Evolutionary conservation across 2,329 filamentous ascomycete species (phyloP), one percentile per base, ranked within the genome.

Genomic region (Nannizziopsis barbatae): DNA sequence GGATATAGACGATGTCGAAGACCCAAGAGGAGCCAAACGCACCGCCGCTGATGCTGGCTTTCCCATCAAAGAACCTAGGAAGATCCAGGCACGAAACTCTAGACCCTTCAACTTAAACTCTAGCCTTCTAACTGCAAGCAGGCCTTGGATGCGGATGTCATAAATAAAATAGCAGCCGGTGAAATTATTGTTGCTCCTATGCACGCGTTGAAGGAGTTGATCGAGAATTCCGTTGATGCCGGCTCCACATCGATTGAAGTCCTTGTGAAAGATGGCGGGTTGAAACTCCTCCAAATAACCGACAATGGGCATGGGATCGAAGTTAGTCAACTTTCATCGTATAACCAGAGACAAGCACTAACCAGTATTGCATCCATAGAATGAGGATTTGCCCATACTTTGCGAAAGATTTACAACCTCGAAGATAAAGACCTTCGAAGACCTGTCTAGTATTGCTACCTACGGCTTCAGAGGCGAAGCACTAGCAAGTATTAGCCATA

Each of bases 401-500:
- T 98, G 92, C 61, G 88, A 96, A 65, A 81, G 92, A 44, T 95
- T 95, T 63, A 98, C 92, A 8, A 98, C 92, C 0, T 96, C 90
- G 10, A 98, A 98, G 64, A 75, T 98, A 50, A 88, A 92, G 57
- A 79, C 80, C 4, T 98, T 98, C 57, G 90, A 96, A 64, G 92
- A 98, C 63, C 73, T 98, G 42, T 80, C 80, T 36, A 85, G 82
- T 3, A 96, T 98, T 55, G 83, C 81, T 44, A 96, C 92, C 1
- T 98, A 98, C 65, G 92, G 92, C n/a, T 98, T 98, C 62, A 84
- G 92, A 46, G 92, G 92, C 48, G 92, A 98, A 67, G 92, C 92
- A 2, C 71, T 98, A 47, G 92, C 92, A 11, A 96, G 92, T 67
- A 98, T 98, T 64, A 96, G 90, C 62, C 92, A 98, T 63, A 95